These are phyloP conservation scores for Talaromyces pinophilus DNA, from an alignment of 2,329 filamentous ascomycete species.

Conservation along the genomic window DNA sequence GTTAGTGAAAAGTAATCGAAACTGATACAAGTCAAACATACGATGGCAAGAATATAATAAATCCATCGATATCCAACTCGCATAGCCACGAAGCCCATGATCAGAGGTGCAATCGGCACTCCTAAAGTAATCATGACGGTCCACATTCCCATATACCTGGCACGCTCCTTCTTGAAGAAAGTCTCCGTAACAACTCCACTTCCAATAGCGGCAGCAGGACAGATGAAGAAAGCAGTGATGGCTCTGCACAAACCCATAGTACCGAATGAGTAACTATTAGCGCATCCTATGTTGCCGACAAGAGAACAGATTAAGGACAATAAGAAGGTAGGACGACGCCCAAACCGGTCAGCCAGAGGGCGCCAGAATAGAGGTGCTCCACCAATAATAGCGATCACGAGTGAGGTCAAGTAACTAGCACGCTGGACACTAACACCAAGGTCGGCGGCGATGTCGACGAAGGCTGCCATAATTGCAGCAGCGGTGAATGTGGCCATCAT, in stretches of 20 bases:
- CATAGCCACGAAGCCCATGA: neutral
- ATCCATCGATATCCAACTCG: neutral
- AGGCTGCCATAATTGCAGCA: constrained; percentile 57
- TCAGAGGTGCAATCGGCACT: neutral
- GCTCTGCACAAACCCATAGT: neutral
- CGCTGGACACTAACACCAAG: constrained; percentile 52
- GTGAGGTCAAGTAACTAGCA: constrained; percentile 52
- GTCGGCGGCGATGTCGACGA: constrained; percentile 55
- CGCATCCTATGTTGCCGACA: neutral
- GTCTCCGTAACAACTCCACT: neutral
- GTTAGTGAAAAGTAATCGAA: neutral
- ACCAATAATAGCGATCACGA: neutral
- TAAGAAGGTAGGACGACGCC: neutral
- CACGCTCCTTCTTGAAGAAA: neutral
- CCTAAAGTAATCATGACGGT: neutral
- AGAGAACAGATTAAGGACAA: neutral
- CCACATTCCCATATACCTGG: neutral
- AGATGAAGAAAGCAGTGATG: neutral
- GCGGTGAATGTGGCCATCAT: constrained; percentile 60
- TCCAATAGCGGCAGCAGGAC: neutral
- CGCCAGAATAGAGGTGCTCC: neutral
- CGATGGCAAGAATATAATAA: neutral
- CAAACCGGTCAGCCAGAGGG: neutral
- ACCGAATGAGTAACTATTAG: neutral
- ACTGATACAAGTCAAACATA: neutral